Evolutionary conservation across 805 yeast genomes (phyloP).

Genomic region (Ogataea saltuana): DNA sequence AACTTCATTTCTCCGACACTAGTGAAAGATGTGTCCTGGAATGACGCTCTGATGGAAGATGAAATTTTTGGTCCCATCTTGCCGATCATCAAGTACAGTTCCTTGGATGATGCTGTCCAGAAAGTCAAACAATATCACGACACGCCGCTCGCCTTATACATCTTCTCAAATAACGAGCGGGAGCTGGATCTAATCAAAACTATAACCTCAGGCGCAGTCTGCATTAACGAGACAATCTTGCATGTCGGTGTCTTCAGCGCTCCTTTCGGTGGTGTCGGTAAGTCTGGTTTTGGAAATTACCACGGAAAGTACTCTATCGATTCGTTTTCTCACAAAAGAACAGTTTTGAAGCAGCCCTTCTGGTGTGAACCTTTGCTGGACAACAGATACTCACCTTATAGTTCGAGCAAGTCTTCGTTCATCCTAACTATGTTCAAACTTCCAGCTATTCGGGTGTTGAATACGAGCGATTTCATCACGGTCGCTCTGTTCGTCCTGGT

Average conservation of each 20-base stretch:
- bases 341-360: constrained; percentile 58
- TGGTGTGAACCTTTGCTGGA: constrained; percentile 60
- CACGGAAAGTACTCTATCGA: constrained; percentile 73
- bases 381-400: constrained; percentile 69
- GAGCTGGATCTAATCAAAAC: constrained; percentile 52
- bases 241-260: constrained; percentile 65
- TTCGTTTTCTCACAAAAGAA: constrained; percentile 76
- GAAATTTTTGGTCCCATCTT: constrained; percentile 87
- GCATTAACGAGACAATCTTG: constrained; percentile 70
- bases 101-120: constrained; percentile 47
- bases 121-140: constrained; percentile 54
- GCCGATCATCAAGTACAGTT: constrained; percentile 62
- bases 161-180: constrained; percentile 51
- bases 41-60: constrained; percentile 69
- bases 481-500: background rate
- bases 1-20: constrained; percentile 73
- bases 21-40: constrained; percentile 59
- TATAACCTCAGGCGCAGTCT: constrained; percentile 71
- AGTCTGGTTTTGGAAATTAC: constrained; percentile 79
- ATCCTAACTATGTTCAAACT: constrained; percentile 10
- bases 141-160: constrained; percentile 82
- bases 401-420: constrained; percentile 29
- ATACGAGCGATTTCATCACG: constrained; percentile 2
- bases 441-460: constrained; percentile 7
- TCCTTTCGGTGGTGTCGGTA: constrained; percentile 93